Evolutionary conservation across 2,329 filamentous ascomycete genomes (phyloP), one percentile per base, ranked within the genome.

Genomic region (Colletotrichum horii): DNA sequence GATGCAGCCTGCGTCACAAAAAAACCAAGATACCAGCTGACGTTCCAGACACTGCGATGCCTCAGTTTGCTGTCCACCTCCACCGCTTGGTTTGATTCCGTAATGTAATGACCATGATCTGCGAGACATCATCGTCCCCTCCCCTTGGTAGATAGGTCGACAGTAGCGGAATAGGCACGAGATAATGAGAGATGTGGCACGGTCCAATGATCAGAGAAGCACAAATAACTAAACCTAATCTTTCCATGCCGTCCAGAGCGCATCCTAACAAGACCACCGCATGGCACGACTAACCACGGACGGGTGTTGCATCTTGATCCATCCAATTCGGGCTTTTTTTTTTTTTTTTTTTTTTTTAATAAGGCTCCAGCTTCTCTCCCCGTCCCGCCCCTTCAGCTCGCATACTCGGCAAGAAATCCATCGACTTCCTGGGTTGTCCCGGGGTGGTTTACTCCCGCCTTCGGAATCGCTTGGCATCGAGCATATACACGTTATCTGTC

Each of bases 1-100:
- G 73, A 72, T 67, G 68, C 62, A 48, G 38, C n/a, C 69, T 32
- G 73, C 70, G 73, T 75, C 73, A 75, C 65, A 28, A 43, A 43
- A 43, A 67, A 74, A 72, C 38, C 64, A 62, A 62, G 32, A 52
- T 52, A 56, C 66, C 66, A 70, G 71, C 56, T 70, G 71, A 70
- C 38, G 62, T 30, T 34, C 34, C 30, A 66, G 28, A 36, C n/a
- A 34, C 58, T 62, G 58, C 32, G 14, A 22, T 62, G 28, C 58
- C n/a, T 52, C 43, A 52, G n/a, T 52, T 36, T 19, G 58, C 58
- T 62, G 30, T 19, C 30, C 28, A 19, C 28, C 30, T 62, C 58
- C 58, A 61, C 58, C 30, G 43, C 6, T 52, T 52, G n/a, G 43
- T 52, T 52, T n/a, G 43, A 22, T 52, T 52, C 43, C 43, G 43